phyloP scores from a whole-genome alignment of 805 yeast species.

The Suhomyces vadensis region DNA sequence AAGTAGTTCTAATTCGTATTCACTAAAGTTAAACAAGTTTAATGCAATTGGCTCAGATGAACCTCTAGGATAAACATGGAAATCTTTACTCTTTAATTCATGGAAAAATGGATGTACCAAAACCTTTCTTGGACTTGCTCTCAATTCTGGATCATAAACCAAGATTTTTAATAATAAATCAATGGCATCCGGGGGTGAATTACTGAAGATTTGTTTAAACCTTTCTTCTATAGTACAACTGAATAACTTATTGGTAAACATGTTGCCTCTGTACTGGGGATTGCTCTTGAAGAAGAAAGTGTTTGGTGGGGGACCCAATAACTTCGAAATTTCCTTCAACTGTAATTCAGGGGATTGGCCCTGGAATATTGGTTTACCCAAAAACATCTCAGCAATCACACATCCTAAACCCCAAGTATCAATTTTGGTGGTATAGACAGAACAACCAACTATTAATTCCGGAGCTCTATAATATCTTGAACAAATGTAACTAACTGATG shows the following conservation, averaged over 20 bases:
- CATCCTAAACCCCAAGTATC: constrained; percentile 99
- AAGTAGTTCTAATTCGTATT: constrained; percentile 58
- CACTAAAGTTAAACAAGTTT: constrained; percentile 68
- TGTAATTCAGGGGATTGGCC: constrained; percentile 89
- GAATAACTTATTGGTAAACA: constrained; percentile 65
- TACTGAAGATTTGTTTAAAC: constrained; percentile 49
- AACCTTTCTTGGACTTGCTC: constrained; percentile 79
- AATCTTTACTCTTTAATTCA: constrained; percentile 65
- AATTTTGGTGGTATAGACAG: constrained; percentile 83
- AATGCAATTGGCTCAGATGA: constrained; percentile 40
- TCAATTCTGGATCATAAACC: constrained; percentile 84
- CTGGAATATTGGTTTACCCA: constrained; percentile 93
- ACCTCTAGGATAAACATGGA: constrained; percentile 58
- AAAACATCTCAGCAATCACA: constrained; percentile 89
- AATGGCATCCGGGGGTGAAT: constrained; percentile 82
- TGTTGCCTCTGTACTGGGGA: constrained; percentile 73
- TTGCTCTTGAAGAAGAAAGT: constrained; percentile 72
- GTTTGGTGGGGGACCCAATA: constrained; percentile 81
- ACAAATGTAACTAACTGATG: constrained; percentile 94
- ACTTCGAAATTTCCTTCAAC: constrained; percentile 83
- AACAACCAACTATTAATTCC: constrained; percentile 88
- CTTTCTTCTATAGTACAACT: constrained; percentile 53
- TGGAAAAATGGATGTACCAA: constrained; percentile 88
- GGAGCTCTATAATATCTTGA: constrained; percentile 97
- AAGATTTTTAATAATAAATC: constrained; percentile 79